These are phyloP conservation scores for Cyberlindnera misumaiensis DNA, from an alignment of 805 yeast genomes.

Conservation along the genomic window DNA sequence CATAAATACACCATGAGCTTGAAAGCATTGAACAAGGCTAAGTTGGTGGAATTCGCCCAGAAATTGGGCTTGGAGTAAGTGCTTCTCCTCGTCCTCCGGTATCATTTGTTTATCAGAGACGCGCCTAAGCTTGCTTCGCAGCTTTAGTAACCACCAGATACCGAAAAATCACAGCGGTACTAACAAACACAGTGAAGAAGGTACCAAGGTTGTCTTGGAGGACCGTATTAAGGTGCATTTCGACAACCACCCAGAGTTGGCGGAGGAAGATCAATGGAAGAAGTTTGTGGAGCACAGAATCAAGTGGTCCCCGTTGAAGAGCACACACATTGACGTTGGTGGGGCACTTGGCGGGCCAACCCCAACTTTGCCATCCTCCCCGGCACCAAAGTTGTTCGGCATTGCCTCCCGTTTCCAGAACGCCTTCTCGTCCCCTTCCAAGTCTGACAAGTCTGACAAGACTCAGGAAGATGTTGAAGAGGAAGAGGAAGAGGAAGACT, in stretches of 20 bases:
- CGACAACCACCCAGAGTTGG: constrained; percentile 27
- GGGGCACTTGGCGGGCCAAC: constrained; percentile 9
- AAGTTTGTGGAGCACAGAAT: constrained; percentile 23
- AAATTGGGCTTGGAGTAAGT: constrained; percentile 29
- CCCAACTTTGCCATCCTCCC: constrained; percentile 16
- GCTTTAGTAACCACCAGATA: too few species aligned
- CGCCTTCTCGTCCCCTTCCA: constrained; percentile 20
- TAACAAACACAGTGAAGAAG: constrained; percentile 20
- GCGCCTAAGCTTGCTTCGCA: too few species aligned
- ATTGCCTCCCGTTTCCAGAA: constrained; percentile 17
- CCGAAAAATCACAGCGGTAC: not conserved
- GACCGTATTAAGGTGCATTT: constrained; percentile 23
- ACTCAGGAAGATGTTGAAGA: constrained; percentile 3
- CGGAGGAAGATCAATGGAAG: constrained; percentile 14
- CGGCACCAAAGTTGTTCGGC: constrained; percentile 13
- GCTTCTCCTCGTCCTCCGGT: constrained; percentile 8
- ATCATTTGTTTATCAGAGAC: too few species aligned
- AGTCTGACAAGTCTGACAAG: constrained; percentile 3
- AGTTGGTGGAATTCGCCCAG: constrained; percentile 30
- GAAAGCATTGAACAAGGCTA: constrained; percentile 30
- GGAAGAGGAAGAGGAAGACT: constrained; percentile 9
- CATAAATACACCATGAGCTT: constrained; percentile 23
- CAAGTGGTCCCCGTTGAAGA: constrained; percentile 23
- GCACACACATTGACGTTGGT: constrained; percentile 6
- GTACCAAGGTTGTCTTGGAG: constrained; percentile 26